Conservation (phyloP, 1,139 yeast species). For the Pichia sp. region DNA sequence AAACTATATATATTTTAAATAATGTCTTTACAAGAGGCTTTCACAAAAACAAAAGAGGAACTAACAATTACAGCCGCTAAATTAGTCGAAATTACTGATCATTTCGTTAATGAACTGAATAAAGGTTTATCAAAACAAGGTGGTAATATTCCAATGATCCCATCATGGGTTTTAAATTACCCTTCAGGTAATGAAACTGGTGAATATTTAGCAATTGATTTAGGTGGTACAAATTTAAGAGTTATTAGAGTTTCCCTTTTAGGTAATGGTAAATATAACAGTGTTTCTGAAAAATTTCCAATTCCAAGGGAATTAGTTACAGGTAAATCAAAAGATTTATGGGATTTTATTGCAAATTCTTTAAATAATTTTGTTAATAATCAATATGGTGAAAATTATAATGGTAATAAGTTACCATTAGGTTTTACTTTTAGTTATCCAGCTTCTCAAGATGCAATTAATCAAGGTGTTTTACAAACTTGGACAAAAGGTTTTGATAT, state of each 20-base stretch:
- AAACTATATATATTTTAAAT: too few species aligned
- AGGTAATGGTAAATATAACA: conserved; percentile 75
- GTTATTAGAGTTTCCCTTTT: conserved; percentile 78
- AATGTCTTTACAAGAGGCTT: conserved; percentile 15
- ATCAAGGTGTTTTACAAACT: conserved; percentile 81
- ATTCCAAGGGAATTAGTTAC: conserved; percentile 74
- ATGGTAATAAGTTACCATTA: conserved; percentile 50
- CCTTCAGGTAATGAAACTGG: conserved; percentile 93
- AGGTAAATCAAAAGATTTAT: conserved; percentile 65
- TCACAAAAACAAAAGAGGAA: conserved; percentile 48
- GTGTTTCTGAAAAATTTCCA: conserved; percentile 74
- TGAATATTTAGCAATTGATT: conserved; percentile 83
- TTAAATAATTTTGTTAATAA: conserved; percentile 58
- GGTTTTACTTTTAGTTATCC: conserved; percentile 98
- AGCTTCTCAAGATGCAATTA: conserved; percentile 75
- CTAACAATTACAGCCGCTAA: conserved; percentile 58
- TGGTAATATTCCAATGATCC: conserved; percentile 92
- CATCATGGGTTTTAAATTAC: conserved; percentile 91
- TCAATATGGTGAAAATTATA: conserved; percentile 39
- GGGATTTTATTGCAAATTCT: conserved; percentile 81
- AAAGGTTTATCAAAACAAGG: conserved; percentile 72
- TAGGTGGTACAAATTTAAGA: conserved; percentile 93
- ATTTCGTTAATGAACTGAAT: conserved; percentile 65
- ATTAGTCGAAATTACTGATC: conserved; percentile 61
- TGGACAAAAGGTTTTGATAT: conserved; percentile 99